Evolutionary conservation across 148 eudicot species (phyloP).

Genomic region (Silene latifolia): DNA sequence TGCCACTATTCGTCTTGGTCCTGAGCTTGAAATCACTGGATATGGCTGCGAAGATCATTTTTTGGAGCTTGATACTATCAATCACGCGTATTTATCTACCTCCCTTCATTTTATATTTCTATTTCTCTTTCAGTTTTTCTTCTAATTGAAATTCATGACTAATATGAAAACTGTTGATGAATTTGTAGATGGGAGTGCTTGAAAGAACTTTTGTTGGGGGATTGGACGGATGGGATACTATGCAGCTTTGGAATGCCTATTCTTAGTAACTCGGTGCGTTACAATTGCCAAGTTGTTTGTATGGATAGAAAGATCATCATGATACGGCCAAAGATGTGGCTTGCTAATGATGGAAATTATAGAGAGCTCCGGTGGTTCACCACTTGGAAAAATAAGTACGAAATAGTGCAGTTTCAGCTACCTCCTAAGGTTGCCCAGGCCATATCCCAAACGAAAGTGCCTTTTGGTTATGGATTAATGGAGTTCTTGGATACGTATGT

Average conservation of each 20-base stretch:
- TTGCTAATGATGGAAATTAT: constrained; percentile 94
- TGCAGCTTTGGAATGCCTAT: constrained; percentile 98
- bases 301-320: constrained; percentile 76
- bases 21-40: constrained; percentile 98
- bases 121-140: no score
- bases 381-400: constrained; percentile 71
- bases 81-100: constrained; percentile 53
- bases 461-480: constrained; percentile 86
- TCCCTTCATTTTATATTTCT: not conserved
- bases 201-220: constrained; percentile 67
- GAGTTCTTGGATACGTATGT: constrained; percentile 83
- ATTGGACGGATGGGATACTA: constrained; percentile 80
- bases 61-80: constrained; percentile 78
- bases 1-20: constrained; percentile 85
- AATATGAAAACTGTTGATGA: not conserved
- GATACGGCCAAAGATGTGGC: constrained; percentile 95
- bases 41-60: constrained; percentile 98
- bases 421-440: constrained; percentile 63
- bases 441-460: constrained; percentile 56
- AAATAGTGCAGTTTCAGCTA: constrained; percentile 68
- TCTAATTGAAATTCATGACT: not conserved
- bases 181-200: constrained; percentile 90
- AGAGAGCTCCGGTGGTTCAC: constrained; percentile 95
- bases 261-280: constrained; percentile 73
- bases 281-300: constrained; percentile 89